phyloP scores from a whole-genome alignment of 495 filamentous ascomycete genomes.

The Aspergillus heteromorphus region DNA sequence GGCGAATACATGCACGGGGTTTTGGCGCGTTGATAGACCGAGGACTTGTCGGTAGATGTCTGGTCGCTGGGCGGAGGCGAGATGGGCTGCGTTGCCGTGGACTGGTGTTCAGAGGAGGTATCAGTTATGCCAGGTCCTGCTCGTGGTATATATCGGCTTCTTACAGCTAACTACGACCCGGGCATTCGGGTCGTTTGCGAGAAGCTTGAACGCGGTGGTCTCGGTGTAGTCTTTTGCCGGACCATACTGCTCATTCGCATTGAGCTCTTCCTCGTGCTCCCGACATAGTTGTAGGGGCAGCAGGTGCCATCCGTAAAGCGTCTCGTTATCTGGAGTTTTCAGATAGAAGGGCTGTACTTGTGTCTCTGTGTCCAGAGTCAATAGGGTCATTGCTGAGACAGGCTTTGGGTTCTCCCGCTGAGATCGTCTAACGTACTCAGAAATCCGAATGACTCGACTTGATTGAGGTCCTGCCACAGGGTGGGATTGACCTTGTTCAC shows the following conservation, averaged over 20 bases:
- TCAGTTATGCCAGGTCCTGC: background rate
- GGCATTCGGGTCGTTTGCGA: constrained; percentile 50
- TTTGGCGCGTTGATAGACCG: constrained; percentile 39
- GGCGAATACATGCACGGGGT: constrained; percentile 59
- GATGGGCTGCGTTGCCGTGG: constrained; percentile 46
- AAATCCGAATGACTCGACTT: constrained; percentile 76
- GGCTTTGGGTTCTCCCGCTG: background rate
- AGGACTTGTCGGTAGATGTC: constrained; percentile 37
- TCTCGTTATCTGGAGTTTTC: constrained; percentile 52
- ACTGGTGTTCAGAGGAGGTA: constrained; percentile 19
- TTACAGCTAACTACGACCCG: constrained; percentile 54
- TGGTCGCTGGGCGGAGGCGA: constrained; percentile 41
- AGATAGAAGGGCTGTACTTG: constrained; percentile 57
- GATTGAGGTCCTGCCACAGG: constrained; percentile 63
- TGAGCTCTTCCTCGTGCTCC: constrained; percentile 42
- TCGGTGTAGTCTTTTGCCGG: constrained; percentile 36
- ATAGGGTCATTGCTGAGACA: background rate
- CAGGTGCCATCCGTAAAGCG: constrained; percentile 57
- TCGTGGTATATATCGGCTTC: constrained; percentile 7
- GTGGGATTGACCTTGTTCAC: constrained; percentile 65
- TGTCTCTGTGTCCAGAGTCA: constrained; percentile 37
- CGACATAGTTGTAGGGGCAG: constrained; percentile 51
- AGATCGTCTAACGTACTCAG: constrained; percentile 50
- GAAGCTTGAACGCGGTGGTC: constrained; percentile 47
- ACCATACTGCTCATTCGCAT: constrained; percentile 37